Percentiles rank a stretch among this genome's conserved stretches.
phyloP scores from a whole-genome alignment of 2,329 filamentous ascomycete species.

The Ophiostoma tasmaniense region DNA sequence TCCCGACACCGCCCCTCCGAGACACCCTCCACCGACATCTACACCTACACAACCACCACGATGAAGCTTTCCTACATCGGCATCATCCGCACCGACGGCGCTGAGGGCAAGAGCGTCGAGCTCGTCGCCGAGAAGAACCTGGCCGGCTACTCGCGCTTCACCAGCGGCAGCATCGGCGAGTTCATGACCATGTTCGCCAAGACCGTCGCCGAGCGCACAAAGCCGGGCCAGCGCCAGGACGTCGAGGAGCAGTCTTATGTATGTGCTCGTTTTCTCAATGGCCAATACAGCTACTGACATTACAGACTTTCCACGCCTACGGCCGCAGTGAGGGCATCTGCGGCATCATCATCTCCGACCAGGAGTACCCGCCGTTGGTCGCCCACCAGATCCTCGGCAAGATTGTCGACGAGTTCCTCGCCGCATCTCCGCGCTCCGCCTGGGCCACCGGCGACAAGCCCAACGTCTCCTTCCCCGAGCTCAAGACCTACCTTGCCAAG shows the following conservation, averaged over 20 bases:
- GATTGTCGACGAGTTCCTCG: constrained; percentile 77
- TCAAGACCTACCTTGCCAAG: constrained; percentile 64
- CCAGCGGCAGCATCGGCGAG: constrained; percentile 39
- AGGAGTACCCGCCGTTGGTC: constrained; percentile 66
- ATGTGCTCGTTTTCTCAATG: too few species aligned
- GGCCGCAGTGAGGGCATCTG: constrained; percentile 65
- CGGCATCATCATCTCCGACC: constrained; percentile 69
- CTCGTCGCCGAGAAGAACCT: constrained; percentile 61
- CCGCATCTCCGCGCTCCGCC: constrained; percentile 55
- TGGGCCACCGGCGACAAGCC: constrained; percentile 50
- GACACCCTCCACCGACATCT: background rate
- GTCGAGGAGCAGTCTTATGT: constrained; percentile 61
- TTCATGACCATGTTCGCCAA: constrained; percentile 73
- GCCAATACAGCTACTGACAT: background rate
- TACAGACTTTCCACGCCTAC: constrained; percentile 56
- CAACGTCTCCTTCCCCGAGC: constrained; percentile 55
- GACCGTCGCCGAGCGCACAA: constrained; percentile 71
- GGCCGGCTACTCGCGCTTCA: constrained; percentile 72
- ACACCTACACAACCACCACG: background rate
- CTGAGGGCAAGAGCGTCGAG: constrained; percentile 16
- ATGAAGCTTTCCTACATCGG: background rate
- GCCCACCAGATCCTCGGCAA: constrained; percentile 84
- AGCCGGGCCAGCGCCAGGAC: constrained; percentile 71
- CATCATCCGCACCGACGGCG: constrained; percentile 31
- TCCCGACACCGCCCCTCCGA: background rate